Percentiles rank a stretch among this genome's conserved stretches.
Conservation (phyloP, 2,329 filamentous ascomycete genomes). For the Orbilia ellipsospora region DNA sequence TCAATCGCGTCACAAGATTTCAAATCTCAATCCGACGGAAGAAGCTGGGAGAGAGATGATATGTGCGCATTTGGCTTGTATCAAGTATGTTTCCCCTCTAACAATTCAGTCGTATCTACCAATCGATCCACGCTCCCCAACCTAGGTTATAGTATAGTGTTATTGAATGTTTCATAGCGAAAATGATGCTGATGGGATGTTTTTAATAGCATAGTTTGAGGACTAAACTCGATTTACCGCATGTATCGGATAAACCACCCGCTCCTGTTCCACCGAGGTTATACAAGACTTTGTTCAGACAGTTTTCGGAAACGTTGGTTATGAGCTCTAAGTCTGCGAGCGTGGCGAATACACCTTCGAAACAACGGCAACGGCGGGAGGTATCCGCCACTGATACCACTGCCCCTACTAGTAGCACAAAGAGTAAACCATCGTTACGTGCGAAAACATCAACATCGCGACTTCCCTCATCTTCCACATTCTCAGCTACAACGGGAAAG, state of each 20-base stretch:
- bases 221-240: slow-evolving; percentile 39
- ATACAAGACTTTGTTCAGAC: slow-evolving; percentile 46
- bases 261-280: slow-evolving; percentile 37
- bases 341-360: slow-evolving; percentile 5
- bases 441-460: not conserved
- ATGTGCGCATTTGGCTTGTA: slow-evolving; percentile 89
- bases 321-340: slow-evolving; percentile 4
- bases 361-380: slow-evolving; percentile 1
- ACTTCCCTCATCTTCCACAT: not conserved
- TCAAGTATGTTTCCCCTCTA: slow-evolving; percentile 70
- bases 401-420: not conserved
- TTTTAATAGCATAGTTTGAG: slow-evolving; percentile 34
- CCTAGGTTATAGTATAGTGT: too few relatives aligned
- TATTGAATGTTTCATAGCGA: not conserved
- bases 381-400: not conserved
- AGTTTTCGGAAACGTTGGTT: slow-evolving; percentile 44
- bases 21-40: slow-evolving; percentile 82
- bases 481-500: not conserved
- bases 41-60: slow-evolving; percentile 86
- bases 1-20: slow-evolving; percentile 83
- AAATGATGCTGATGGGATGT: not conserved
- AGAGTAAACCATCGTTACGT: not conserved
- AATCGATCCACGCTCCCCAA: too few relatives aligned
- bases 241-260: slow-evolving; percentile 36
- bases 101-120: slow-evolving; percentile 7